Evolutionary conservation across 345 rosid species (phyloP).

Genomic region (Brassica juncea): DNA sequence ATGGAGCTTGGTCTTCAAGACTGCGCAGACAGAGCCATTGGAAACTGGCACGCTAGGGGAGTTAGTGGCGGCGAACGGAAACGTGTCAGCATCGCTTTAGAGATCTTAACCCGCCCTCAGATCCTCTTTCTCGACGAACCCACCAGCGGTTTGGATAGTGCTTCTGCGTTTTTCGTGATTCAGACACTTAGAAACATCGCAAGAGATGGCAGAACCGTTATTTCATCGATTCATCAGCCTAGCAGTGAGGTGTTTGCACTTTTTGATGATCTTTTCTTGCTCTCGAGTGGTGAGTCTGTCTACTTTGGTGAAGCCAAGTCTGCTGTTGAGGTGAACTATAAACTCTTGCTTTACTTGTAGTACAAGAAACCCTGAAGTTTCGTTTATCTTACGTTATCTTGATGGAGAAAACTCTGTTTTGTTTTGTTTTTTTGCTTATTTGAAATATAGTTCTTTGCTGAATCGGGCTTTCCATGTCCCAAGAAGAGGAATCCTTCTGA

Average conservation of each 20-base stretch:
- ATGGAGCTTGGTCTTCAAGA: conserved; percentile 75
- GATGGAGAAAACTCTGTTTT: neutral
- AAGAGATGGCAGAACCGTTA: conserved; percentile 60
- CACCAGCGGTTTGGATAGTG: conserved; percentile 90
- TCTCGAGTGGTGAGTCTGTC: conserved; percentile 77
- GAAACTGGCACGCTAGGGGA: conserved; percentile 79
- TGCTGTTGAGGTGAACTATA: conserved; percentile 46
- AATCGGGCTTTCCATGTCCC: conserved; percentile 77
- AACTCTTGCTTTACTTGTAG: neutral
- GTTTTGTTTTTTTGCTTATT: neutral
- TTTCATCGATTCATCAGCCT: conserved; percentile 90
- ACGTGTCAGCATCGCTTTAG: conserved; percentile 82
- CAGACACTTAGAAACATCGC: conserved; percentile 61
- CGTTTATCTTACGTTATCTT: neutral
- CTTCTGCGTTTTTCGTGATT: conserved; percentile 82
- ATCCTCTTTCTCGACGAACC: conserved; percentile 88
- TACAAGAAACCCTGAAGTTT: neutral
- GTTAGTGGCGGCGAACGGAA: conserved; percentile 92
- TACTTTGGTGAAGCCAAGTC: conserved; percentile 75
- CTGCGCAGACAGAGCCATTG: conserved; percentile 80
- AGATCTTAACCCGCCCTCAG: conserved; percentile 82
- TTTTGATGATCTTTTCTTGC: conserved; percentile 71
- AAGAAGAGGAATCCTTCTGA: conserved; percentile 68
- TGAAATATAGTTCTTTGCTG: conserved; percentile 52
- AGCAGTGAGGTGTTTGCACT: conserved; percentile 83